Conservation (phyloP, 805 yeast genomes). For the Saccharomycopsis microspora region DNA sequence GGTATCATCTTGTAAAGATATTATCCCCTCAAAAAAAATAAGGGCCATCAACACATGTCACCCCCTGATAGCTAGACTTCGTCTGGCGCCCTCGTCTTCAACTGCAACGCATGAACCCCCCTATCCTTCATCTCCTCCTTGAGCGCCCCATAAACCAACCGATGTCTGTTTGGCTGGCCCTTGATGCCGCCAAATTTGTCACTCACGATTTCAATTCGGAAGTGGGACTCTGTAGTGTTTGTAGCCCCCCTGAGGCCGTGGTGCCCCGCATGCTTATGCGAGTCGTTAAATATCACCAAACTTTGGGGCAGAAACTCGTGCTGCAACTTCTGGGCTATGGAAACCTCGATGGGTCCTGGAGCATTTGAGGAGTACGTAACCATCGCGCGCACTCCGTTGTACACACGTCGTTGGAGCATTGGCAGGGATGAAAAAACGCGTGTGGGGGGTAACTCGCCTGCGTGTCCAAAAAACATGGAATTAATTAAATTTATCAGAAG, state of each 20-base stretch:
- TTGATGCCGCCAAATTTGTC: constrained; percentile 49
- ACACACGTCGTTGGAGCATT: too few relatives aligned
- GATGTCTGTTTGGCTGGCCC: constrained; percentile 62
- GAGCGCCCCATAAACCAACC: constrained; percentile 57
- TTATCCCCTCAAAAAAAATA: too few relatives aligned
- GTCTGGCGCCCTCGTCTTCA: constrained; percentile 65
- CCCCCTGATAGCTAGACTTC: constrained; percentile 26
- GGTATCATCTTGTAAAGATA: too few relatives aligned
- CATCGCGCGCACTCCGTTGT: neutral
- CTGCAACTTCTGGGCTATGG: constrained; percentile 11
- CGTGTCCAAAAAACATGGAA: too few relatives aligned
- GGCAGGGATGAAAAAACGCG: too few relatives aligned
- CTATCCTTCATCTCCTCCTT: constrained; percentile 59
- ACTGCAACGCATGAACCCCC: constrained; percentile 82
- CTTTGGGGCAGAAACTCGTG: constrained; percentile 26
- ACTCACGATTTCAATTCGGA: constrained; percentile 63
- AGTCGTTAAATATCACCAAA: constrained; percentile 61
- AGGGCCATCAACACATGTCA: too few relatives aligned
- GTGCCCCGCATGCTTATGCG: constrained; percentile 82
- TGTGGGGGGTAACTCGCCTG: too few relatives aligned
- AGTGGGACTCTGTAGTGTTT: constrained; percentile 73
- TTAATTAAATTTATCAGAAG: too few relatives aligned
- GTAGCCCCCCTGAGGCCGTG: constrained; percentile 65
- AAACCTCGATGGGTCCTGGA: constrained; percentile 16
- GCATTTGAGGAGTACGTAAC: constrained; percentile 11